Evolutionary conservation across 192 early-diverging fungal genomes (phyloP), one percentile per base, ranked within the genome.

Genomic region (Backusella parvicylindrica): DNA sequence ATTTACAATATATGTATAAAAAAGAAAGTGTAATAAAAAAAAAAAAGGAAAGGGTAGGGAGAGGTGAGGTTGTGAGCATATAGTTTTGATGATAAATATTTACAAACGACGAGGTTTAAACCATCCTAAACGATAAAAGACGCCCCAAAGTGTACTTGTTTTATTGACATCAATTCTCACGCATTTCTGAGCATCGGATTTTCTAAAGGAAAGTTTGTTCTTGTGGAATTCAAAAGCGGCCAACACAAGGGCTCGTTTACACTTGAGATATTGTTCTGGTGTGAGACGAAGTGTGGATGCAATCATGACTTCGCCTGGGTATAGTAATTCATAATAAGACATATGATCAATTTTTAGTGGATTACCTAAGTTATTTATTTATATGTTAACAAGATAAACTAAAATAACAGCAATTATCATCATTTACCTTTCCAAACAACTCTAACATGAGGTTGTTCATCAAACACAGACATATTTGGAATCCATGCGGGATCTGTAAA

Each of bases 141-240:
- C 93, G 76, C 94, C 93, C 84, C 92, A 96, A 15, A 98, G 84
- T 71, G 92, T 89, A 77, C 89, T 91, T 28, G 91, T 91, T 80
- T 98, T 98, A 88, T 98, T 98, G 74, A 98, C 96, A 77, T 98
- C 96, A 33, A 98, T 92, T 38, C 93, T 88, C 66, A 91, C 94
- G 75, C 95, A 85, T 64, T 91, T 90, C 84, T 98, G 95, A 2
- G 96, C 96, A 81, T 96, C 95, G 68, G 92, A 89, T 81, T 98
- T 98, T 67, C 92, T 91, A 80, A 97, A 97, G 0, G 86, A 80
- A 2, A 71, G 71, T 4, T 76, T 73, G 37, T 65, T 53, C 65
- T 73, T 68, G 30, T 64, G 70, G 67, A 81, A 85, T 33, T 86
- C 80, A 6, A 75, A 74, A 18, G 89, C 86, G 0, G 90, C 91